Conservation (phyloP, 306 rosid species). For the Lathyrus sativus region DNA sequence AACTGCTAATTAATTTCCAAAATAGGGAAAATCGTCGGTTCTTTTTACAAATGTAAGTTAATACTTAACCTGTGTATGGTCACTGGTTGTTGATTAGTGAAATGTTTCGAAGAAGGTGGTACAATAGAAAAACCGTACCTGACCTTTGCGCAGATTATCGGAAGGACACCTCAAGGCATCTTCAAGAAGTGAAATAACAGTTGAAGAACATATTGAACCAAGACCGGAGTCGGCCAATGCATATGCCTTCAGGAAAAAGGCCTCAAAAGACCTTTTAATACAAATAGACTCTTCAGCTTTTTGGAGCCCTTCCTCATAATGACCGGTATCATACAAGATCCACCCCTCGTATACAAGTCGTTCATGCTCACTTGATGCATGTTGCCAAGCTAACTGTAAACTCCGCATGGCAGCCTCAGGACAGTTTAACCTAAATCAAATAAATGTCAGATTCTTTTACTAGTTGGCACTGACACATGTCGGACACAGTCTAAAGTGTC, state of each 20-base stretch:
- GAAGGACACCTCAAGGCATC: constrained; percentile 94
- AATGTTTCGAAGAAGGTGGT: constrained; percentile 22
- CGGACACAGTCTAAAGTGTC: not conserved
- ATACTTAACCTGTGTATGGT: not conserved
- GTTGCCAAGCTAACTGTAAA: constrained; percentile 86
- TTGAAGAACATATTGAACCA: constrained; percentile 70
- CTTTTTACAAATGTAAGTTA: not conserved
- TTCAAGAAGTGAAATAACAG: constrained; percentile 81
- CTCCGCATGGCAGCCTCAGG: constrained; percentile 92
- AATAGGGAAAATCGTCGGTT: not conserved
- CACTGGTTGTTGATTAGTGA: not conserved
- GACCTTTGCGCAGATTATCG: constrained; percentile 93
- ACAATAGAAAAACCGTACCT: constrained; percentile 57
- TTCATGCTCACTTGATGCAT: constrained; percentile 84
- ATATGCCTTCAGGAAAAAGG: constrained; percentile 89
- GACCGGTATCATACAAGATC: constrained; percentile 92
- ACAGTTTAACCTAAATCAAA: constrained; percentile 74
- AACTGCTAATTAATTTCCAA: constrained; percentile 4
- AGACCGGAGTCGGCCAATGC: constrained; percentile 88
- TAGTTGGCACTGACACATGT: not conserved
- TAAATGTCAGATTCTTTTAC: constrained; percentile 32
- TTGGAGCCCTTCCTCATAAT: constrained; percentile 82
- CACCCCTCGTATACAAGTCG: constrained; percentile 88
- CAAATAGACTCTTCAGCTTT: constrained; percentile 88
- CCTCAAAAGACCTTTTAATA: constrained; percentile 87